A percentile compares a stretch with the other conserved stretches of the same genome.
These are phyloP conservation scores for Diaporthe ampelina DNA, from an alignment of 2,329 filamentous ascomycete species.

Conservation along the genomic window DNA sequence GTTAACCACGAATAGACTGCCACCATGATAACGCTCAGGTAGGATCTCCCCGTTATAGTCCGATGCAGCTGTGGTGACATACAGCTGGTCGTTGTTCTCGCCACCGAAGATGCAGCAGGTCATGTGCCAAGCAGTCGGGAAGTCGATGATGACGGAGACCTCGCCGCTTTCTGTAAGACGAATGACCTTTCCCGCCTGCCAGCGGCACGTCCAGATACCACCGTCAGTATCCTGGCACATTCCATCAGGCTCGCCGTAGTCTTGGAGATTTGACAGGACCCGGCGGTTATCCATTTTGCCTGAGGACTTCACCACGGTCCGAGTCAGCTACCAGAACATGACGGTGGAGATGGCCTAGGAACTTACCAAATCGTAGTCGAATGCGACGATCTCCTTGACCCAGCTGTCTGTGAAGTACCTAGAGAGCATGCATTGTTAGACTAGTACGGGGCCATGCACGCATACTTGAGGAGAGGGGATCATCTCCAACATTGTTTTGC, in stretches of 20 bases:
- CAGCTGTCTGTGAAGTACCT: constrained; percentile 5
- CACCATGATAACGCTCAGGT: background rate
- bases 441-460: too few relatives aligned
- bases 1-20: background rate
- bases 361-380: background rate
- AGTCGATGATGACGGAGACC: background rate
- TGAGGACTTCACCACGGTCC: background rate
- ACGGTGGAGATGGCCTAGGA: background rate
- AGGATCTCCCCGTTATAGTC: constrained; percentile 1
- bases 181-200: constrained; percentile 4
- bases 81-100: background rate
- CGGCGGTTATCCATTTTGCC: background rate
- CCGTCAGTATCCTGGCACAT: constrained; percentile 5
- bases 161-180: constrained; percentile 1
- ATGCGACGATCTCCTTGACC: background rate
- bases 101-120: background rate
- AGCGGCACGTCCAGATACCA: constrained; percentile 10
- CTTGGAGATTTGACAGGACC: background rate
- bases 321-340: background rate
- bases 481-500: background rate
- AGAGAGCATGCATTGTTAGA: background rate
- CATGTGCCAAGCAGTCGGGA: background rate
- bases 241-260: background rate
- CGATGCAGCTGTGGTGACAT: constrained; percentile 1
- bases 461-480: too few relatives aligned